A percentile compares a stretch with the other conserved stretches of the same genome.
phyloP scores from a whole-genome alignment of 1,139 yeast genomes.

The Geotrichum bryndzae region DNA sequence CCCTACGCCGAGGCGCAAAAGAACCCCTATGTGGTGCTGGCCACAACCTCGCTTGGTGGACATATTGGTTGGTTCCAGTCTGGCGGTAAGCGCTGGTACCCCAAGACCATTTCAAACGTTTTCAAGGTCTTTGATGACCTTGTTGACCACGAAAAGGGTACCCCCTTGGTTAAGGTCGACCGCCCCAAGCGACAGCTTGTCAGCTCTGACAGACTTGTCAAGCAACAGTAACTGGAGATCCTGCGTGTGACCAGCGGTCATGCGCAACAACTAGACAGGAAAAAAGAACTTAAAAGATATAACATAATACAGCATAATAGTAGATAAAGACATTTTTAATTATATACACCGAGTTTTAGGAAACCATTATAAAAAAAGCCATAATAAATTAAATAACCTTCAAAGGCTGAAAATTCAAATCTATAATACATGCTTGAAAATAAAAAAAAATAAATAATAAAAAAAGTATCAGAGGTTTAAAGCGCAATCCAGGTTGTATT shows the following conservation, averaged over 20 bases:
- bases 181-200: constrained; percentile 10
- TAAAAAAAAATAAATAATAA: background rate
- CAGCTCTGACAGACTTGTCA: constrained; percentile 1
- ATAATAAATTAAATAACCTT: too few relatives aligned
- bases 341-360: too few relatives aligned
- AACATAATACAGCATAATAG: too few relatives aligned
- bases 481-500: background rate
- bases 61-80: constrained; percentile 71
- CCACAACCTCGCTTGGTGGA: constrained; percentile 78
- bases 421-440: background rate
- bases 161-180: constrained; percentile 4
- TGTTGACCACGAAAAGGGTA: constrained; percentile 24
- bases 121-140: constrained; percentile 47
- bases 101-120: constrained; percentile 56
- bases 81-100: constrained; percentile 67
- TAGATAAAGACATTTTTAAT: too few relatives aligned
- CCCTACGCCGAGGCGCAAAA: constrained; percentile 55
- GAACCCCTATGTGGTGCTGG: constrained; percentile 64
- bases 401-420: too few relatives aligned
- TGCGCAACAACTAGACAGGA: too few relatives aligned
- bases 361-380: too few relatives aligned
- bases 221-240: background rate
- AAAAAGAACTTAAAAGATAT: background rate
- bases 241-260: too few relatives aligned
- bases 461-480: background rate